Evolutionary conservation across 2,329 filamentous ascomycete genomes (phyloP), one percentile per base, ranked within the genome.

Genomic region (Orbilia javanica): DNA sequence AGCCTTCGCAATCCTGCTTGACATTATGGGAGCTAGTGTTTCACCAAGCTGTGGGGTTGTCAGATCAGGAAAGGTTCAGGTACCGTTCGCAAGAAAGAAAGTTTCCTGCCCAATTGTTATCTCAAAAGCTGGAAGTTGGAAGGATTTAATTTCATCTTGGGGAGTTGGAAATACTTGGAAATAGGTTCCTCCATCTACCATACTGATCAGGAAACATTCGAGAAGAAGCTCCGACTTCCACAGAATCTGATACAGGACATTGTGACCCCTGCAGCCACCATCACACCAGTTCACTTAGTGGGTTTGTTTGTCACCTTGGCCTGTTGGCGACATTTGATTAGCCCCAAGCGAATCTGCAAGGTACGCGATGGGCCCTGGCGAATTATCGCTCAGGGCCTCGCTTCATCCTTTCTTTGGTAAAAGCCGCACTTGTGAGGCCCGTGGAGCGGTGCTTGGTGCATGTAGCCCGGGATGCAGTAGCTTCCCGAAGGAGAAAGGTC

Each of bases 281-380:
- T 48, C 48, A 52, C 55, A 44, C 64, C 48, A 53, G 31, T 44
- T 48, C 25, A 7, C n/a, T 39, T 25, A 13, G 25, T 39, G 18
- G 48, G 44, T 29, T 53, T 29, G 48, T 62, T 62, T 66, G 42
- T 50, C 36, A 46, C 42, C 63, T 67, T 48, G 39, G 70, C 63
- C 34, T 44, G 63, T 42, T 55, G 31, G 42, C 52, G 31, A 18
- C 50, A 42, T 64, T 55, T 74, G 52, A 67, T 66, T 63, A 66
- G 65, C 55, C 57, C 62, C 72, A 76, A 76, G 72, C 72, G 72
- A 76, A 65, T 65, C 55, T 76, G 72, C 64, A 76, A 76, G 72
- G 72, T 76, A 76, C 72, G 57, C 72, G 57, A 69, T 53, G 36
- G 25, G 25, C 46, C 64, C 63, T 63, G 53, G 57, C 57, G 55